phyloP scores from a whole-genome alignment of 163 green algal species.

The Coccomyxa subellipsoidea region DNA sequence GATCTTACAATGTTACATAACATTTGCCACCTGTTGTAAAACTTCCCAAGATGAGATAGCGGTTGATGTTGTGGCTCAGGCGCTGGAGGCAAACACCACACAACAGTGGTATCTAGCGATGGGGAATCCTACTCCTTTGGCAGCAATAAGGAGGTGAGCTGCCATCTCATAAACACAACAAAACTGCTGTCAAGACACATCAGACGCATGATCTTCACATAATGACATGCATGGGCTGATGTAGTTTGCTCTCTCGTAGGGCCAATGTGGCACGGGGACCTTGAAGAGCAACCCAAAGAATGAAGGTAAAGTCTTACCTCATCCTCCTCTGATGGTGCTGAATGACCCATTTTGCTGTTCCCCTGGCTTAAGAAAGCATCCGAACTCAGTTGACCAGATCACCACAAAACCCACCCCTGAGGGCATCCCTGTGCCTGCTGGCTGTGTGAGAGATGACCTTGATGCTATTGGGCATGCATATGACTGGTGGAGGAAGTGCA shows the following conservation, averaged over 20 bases:
- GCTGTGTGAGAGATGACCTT: no score
- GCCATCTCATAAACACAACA: not conserved
- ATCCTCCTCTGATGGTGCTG: not conserved
- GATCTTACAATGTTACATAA: not conserved
- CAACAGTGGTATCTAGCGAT: constrained; percentile 57
- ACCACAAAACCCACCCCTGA: no score
- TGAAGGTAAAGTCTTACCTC: constrained; percentile 16
- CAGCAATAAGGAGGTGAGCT: constrained; percentile 57
- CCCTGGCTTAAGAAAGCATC: no score
- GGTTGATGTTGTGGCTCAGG: constrained; percentile 24
- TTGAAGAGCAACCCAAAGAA: constrained; percentile 47
- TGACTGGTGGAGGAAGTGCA: no score
- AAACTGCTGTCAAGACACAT: no score
- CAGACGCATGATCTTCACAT: no score
- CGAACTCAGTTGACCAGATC: no score
- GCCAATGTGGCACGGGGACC: constrained; percentile 56
- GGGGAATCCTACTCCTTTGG: constrained; percentile 75
- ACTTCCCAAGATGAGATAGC: not conserved
- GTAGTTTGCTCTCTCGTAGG: no score
- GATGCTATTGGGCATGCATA: no score
- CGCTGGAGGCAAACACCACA: constrained; percentile 68
- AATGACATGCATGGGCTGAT: no score
- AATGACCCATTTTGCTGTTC: no score
- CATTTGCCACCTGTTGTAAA: not conserved
- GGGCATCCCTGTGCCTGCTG: no score